Evolutionary conservation across 768 basidiomycete species (phyloP).

Genomic region (Udeniomyces megalosporus): DNA sequence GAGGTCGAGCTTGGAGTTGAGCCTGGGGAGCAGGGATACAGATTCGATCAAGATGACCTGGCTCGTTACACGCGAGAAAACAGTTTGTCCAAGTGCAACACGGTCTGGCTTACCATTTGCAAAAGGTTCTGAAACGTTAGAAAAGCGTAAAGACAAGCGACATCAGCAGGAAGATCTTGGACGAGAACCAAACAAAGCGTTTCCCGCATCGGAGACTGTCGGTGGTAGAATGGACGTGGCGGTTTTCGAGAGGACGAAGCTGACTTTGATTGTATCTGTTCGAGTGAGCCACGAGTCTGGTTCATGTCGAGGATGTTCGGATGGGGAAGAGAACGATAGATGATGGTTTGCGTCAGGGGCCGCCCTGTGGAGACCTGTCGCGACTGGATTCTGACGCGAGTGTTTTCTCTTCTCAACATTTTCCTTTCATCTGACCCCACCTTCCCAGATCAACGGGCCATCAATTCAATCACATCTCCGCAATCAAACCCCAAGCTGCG

Average conservation of each 20-base stretch:
- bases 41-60: too few species aligned
- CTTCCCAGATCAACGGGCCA: too few species aligned
- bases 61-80: neutral
- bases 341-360: too few species aligned
- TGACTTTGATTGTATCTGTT: conserved; percentile 12
- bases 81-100: neutral
- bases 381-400: too few species aligned
- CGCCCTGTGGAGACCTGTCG: too few species aligned
- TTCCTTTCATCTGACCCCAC: too few species aligned
- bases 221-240: too few species aligned
- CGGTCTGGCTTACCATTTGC: conserved; percentile 3
- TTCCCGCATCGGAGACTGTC: neutral
- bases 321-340: neutral
- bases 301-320: neutral
- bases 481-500: too few species aligned
- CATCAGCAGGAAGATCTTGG: neutral
- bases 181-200: neutral
- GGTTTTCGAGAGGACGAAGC: neutral
- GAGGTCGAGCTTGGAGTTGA: conserved; percentile 84
- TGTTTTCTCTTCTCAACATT: neutral
- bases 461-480: too few species aligned
- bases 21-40: conserved; percentile 38
- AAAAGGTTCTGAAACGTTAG: conserved; percentile 1
- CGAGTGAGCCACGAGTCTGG: neutral
- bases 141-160: neutral